A percentile compares a stretch with the other conserved stretches of the same genome.
Evolutionary conservation across 2,329 filamentous ascomycete species (phyloP).

Genomic region (Aspergillus clavatus): DNA sequence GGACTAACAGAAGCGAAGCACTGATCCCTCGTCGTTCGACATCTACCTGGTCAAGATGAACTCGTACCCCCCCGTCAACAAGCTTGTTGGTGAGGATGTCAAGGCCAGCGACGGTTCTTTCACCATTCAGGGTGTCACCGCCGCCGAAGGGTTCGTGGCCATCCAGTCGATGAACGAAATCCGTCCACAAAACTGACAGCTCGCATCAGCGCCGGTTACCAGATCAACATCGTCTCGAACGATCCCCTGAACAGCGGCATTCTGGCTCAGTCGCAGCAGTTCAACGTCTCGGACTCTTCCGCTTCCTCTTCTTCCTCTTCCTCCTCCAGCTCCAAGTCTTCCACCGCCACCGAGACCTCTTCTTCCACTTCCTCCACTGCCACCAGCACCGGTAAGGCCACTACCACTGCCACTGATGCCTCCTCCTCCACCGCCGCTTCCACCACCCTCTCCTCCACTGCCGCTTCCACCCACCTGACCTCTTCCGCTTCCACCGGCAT

Average conservation of each 20-base stretch:
- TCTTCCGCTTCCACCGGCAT: too few species aligned
- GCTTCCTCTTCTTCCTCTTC: constrained; percentile 9
- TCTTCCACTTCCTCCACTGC: constrained; percentile 10
- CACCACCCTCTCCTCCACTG: constrained; percentile 12
- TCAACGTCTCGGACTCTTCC: constrained; percentile 26
- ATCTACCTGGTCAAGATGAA: constrained; percentile 42
- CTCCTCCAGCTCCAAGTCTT: constrained; percentile 9
- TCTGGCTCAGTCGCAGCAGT: constrained; percentile 39
- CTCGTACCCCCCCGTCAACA: constrained; percentile 30
- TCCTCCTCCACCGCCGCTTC: constrained; percentile 16
- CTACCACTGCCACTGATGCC: constrained; percentile 22
- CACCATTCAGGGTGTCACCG: constrained; percentile 25
- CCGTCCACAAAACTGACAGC: too few species aligned
- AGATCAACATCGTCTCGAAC: constrained; percentile 40
- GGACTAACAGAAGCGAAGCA: constrained; percentile 22
- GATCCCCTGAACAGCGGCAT: constrained; percentile 34
- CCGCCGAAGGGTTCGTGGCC: constrained; percentile 25
- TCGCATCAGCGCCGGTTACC: constrained; percentile 37
- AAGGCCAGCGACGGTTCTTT: constrained; percentile 34
- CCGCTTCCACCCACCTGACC: too few species aligned
- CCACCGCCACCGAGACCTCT: constrained; percentile 6
- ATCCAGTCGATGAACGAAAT: too few species aligned
- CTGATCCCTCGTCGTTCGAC: constrained; percentile 38
- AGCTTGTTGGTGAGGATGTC: constrained; percentile 32
- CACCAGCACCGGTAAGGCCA: constrained; percentile 9